Conservation (phyloP, 2,329 filamentous ascomycete species). For the Fusarium brachygibbosum region DNA sequence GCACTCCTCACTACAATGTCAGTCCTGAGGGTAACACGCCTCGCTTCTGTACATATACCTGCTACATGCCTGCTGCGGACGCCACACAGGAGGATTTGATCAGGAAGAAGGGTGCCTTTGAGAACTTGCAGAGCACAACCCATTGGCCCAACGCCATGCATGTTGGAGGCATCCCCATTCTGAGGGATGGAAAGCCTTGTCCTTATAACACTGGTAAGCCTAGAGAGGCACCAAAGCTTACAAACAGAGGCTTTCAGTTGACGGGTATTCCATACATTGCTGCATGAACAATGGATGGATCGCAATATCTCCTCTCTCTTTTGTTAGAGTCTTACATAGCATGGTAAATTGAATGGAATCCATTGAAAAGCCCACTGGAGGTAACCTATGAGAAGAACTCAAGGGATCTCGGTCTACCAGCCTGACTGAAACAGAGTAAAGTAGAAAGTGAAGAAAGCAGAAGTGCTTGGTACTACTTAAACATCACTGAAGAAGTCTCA, state of each 20-base stretch:
- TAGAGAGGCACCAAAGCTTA: constrained; percentile 1
- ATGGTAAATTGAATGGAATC: not conserved
- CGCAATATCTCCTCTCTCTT: accelerated
- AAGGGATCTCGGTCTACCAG: too few relatives aligned
- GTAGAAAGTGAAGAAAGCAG: too few relatives aligned
- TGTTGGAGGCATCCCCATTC: constrained; percentile 14
- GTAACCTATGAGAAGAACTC: too few relatives aligned
- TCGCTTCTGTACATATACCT: constrained; percentile 13
- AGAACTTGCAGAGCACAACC: constrained; percentile 3
- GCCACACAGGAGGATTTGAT: constrained; percentile 13
- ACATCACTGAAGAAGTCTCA: too few relatives aligned
- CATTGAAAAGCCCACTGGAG: too few relatives aligned
- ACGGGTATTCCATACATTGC: constrained; percentile 18
- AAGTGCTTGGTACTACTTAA: too few relatives aligned
- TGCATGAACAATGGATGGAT: not conserved
- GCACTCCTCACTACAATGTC: constrained; percentile 25
- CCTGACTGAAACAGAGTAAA: too few relatives aligned
- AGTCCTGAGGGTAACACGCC: constrained; percentile 4
- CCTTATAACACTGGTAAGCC: constrained; percentile 19
- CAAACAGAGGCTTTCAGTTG: not conserved
- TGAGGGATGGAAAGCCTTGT: constrained; percentile 18
- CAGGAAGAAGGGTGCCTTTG: constrained; percentile 24
- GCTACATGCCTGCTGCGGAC: constrained; percentile 22
- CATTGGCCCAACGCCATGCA: constrained; percentile 31
- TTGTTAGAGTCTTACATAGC: not conserved